phyloP scores from a whole-genome alignment of 208 protist genomes.

The Crithidia bombi region DNA sequence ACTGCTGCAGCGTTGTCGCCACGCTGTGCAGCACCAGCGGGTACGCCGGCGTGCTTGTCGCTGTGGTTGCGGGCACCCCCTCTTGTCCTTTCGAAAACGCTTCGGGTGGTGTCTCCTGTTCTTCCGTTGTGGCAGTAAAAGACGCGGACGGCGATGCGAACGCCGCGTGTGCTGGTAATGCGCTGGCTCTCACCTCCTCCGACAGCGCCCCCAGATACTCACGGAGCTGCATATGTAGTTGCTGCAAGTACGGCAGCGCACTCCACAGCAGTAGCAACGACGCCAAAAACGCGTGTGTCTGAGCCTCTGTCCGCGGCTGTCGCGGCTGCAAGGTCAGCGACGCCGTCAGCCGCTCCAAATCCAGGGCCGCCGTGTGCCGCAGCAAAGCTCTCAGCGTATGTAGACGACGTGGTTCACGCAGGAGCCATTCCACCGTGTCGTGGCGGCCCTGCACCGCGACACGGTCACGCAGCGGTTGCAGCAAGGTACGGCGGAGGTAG shows the following conservation, averaged over 20 bases:
- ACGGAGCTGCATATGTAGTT: conserved; percentile 27
- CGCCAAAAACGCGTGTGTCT: conserved; percentile 28
- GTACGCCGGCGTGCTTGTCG: conserved; percentile 14
- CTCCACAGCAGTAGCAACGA: conserved; percentile 47
- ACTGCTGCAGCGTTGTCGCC: conserved; percentile 43
- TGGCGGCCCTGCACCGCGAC: conserved; percentile 70
- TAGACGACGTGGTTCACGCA: conserved; percentile 43
- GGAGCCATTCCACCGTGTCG: conserved; percentile 76
- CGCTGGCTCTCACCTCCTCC: background rate
- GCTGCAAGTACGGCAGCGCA: conserved; percentile 31
- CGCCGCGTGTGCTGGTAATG: background rate
- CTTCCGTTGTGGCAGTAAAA: background rate
- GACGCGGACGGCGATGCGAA: background rate
- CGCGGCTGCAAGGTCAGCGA: conserved; percentile 33
- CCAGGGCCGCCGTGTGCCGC: conserved; percentile 31
- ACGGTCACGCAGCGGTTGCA: conserved; percentile 78
- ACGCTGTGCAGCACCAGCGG: conserved; percentile 52
- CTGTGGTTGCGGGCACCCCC: background rate
- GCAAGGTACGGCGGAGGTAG: conserved; percentile 66
- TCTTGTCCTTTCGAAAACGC: background rate
- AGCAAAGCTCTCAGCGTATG: conserved; percentile 29
- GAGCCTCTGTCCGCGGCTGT: conserved; percentile 7
- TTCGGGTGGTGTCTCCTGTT: too few species aligned
- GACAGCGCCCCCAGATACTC: conserved; percentile 13
- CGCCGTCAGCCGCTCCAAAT: conserved; percentile 49